phyloP scores from a whole-genome alignment of 2,329 filamentous ascomycete genomes.

The Fusarium anguioides region DNA sequence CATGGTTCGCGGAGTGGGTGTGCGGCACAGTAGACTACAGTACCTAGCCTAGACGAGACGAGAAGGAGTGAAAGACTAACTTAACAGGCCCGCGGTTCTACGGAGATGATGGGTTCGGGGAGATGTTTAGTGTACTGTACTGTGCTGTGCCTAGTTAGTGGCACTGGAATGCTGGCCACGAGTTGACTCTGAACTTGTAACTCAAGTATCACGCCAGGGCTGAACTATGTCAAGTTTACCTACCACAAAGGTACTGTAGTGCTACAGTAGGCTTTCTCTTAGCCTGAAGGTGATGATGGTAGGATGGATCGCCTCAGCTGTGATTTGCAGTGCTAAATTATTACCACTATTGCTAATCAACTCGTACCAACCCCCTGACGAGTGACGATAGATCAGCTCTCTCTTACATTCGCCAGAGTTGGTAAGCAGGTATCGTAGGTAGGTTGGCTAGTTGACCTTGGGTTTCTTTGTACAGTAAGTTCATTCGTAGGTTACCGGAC shows the following conservation, averaged over 20 bases:
- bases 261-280: background rate
- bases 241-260: background rate
- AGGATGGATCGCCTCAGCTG: background rate
- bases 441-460: background rate
- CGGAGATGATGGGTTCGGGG: slow-evolving; percentile 42
- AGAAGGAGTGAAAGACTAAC: background rate
- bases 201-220: slow-evolving; percentile 11
- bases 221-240: slow-evolving; percentile 12
- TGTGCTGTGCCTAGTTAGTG: too few species aligned
- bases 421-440: background rate
- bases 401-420: background rate
- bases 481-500: too few species aligned
- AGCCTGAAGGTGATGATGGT: background rate
- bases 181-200: background rate
- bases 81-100: slow-evolving; percentile 15
- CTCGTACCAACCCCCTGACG: background rate
- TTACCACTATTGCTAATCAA: background rate
- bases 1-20: slow-evolving; percentile 38
- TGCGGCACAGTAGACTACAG: slow-evolving; percentile 19
- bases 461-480: too few species aligned
- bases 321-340: slow-evolving; percentile 2
- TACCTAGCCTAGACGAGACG: too few species aligned
- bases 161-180: slow-evolving; percentile 38
- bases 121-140: too few species aligned
- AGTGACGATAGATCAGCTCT: background rate